phyloP scores from a whole-genome alignment of 2,329 filamentous ascomycete genomes.

The Colletotrichum euphorbiae region DNA sequence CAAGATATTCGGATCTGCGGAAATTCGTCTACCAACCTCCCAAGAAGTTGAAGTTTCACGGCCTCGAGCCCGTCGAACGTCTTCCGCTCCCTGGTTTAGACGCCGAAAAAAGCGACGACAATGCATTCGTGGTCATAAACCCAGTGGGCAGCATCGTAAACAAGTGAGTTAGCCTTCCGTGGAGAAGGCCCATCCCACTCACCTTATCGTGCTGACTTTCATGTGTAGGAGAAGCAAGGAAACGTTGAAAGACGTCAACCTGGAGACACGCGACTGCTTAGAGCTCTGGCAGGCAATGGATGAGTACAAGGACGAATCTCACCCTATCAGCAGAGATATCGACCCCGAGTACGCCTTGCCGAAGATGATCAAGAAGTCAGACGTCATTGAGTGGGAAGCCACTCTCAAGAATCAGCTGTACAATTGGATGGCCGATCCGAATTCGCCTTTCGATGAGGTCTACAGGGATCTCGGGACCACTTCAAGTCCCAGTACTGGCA shows the following conservation, averaged over 20 bases:
- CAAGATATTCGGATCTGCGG: slow-evolving; percentile 81
- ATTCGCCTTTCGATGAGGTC: slow-evolving; percentile 56
- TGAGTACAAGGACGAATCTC: slow-evolving; percentile 63
- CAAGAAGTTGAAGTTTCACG: slow-evolving; percentile 60
- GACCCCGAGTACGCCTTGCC: slow-evolving; percentile 63
- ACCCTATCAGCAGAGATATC: slow-evolving; percentile 72
- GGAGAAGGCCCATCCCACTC: too few relatives aligned
- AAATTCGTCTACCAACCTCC: slow-evolving; percentile 74
- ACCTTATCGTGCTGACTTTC: background rate
- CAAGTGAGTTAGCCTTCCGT: slow-evolving; percentile 48
- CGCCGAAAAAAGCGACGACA: slow-evolving; percentile 53
- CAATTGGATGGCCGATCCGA: slow-evolving; percentile 68
- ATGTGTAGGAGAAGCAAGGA: slow-evolving; percentile 58
- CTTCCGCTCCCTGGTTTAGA: slow-evolving; percentile 61
- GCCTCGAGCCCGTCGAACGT: slow-evolving; percentile 56
- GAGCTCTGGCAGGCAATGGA: slow-evolving; percentile 73
- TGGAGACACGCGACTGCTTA: slow-evolving; percentile 79
- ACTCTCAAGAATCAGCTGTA: slow-evolving; percentile 51
- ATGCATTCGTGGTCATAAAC: slow-evolving; percentile 71
- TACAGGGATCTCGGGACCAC: slow-evolving; percentile 56
- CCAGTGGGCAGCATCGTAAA: slow-evolving; percentile 73
- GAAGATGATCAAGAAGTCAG: slow-evolving; percentile 69
- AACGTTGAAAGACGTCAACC: slow-evolving; percentile 73
- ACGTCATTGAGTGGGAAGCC: slow-evolving; percentile 74
- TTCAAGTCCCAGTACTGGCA: background rate